Evolutionary conservation across 495 filamentous ascomycete species (phyloP), one percentile per base, ranked within the genome.

Genomic region (Penicillium cinerascens): DNA sequence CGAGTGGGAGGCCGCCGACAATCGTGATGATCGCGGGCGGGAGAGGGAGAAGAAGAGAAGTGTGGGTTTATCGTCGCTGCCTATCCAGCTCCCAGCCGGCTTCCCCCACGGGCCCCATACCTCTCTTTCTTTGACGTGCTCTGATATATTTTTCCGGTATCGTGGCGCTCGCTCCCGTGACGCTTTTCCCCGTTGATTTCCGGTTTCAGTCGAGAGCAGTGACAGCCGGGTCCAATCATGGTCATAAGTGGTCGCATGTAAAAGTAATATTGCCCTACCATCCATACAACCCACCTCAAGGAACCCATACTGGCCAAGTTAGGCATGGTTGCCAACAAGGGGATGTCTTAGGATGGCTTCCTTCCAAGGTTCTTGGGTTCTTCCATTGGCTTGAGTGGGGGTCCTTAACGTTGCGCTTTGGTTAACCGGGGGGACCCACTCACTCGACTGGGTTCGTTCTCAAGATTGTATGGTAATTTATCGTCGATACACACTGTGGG

Each of bases 351-450:
- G 49, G 37, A 50, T 39, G n/a, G 48, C 51, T 60, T 63, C 40
- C 52, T 64, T 66, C 60, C 58, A 59, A 60, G 55, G 38, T 66
- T 61, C 61, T 64, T 64, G 45, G 63, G 46, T 52, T 54, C 57
- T 61, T 66, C 63, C 63, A 61, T 64, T 61, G 63, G 63, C 57
- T 61, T 61, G 35, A 48, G 56, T 54, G 53, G 48, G 52, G 51
- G 40, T 41, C n/a, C 36, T 59, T 62, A 60, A 61, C 55, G 59
- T 53, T 52, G 51, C 53, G 52, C 55, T 57, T 45, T 56, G 25
- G 42, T 45, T 44, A 56, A 54, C 22, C 11, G 11, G 23, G 15
- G n/a, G 42, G 48, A 21, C 25, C 55, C 59, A 62, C 55, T 49
- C n/a, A 36, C 3, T 53, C 61, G 61, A 65, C 59, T 59, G 60